Conservation (phyloP, 192 early-diverging fungal genomes). For the Coemansia aciculifera region DNA sequence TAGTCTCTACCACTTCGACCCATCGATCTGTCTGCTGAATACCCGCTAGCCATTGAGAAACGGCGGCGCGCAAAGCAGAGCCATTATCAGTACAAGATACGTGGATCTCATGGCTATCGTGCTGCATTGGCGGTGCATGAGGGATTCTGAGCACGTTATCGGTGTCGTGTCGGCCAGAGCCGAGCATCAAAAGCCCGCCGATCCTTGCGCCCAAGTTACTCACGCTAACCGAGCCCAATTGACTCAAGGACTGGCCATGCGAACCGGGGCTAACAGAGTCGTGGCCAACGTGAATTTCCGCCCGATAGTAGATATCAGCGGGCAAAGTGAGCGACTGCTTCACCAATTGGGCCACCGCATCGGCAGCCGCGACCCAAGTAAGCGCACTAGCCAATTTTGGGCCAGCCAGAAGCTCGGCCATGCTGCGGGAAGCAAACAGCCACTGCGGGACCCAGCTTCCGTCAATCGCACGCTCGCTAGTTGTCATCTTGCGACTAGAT, state of each 20-base stretch:
- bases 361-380: constrained; percentile 9
- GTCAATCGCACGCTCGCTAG: constrained; percentile 14
- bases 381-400: background rate
- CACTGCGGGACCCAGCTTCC: constrained; percentile 34
- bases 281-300: background rate
- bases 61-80: background rate
- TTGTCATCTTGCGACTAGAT: background rate
- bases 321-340: background rate
- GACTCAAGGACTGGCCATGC: background rate
- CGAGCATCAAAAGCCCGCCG: constrained; percentile 39
- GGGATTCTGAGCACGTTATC: background rate
- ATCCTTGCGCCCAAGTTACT: constrained; percentile 40
- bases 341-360: background rate
- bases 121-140: background rate
- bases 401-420: constrained; percentile 19
- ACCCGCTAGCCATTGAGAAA: background rate
- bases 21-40: constrained; percentile 16
- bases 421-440: constrained; percentile 21
- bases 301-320: background rate
- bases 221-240: background rate
- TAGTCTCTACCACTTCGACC: constrained; percentile 26
- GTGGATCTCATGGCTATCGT: background rate
- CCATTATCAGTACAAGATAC: background rate
- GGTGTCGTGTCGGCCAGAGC: background rate
- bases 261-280: background rate